These are phyloP conservation scores for Anthracocystis panici-leucophaei DNA, from an alignment of 1,284 basidiomycete genomes.

Conservation along the genomic window DNA sequence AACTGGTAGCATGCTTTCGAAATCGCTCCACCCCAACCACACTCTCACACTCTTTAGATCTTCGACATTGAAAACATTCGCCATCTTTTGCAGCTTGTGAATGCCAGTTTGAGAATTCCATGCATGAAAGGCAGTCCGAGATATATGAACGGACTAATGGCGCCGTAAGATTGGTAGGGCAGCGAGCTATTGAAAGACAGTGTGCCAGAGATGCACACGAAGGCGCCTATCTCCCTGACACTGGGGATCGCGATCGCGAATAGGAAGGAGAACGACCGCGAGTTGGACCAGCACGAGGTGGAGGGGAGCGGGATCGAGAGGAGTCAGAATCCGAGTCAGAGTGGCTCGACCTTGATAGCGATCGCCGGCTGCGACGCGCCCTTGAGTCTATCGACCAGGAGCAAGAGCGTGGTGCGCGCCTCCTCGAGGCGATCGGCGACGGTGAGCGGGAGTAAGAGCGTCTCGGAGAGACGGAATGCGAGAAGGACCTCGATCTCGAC, in stretches of 20 bases:
- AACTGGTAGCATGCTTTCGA: conserved; percentile 31
- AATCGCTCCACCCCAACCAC: neutral
- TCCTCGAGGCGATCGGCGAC: conserved; percentile 6
- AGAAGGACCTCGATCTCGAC: conserved; percentile 28
- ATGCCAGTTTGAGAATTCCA: neutral
- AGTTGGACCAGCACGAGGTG: neutral
- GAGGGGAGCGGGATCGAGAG: conserved; percentile 25
- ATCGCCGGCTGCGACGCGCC: conserved; percentile 8
- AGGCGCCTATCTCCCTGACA: neutral
- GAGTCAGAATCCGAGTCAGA: conserved; percentile 17
- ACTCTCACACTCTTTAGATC: conserved; percentile 5
- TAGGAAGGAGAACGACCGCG: conserved; percentile 19
- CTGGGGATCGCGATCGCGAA: conserved; percentile 28
- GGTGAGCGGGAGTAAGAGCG: conserved; percentile 23
- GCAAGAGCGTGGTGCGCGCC: conserved; percentile 14
- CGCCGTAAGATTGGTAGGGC: too few species aligned
- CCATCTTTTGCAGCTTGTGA: neutral
- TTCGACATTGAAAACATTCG: neutral
- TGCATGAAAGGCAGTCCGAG: too few species aligned
- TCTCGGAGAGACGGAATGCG: conserved; percentile 20
- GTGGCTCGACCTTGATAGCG: conserved; percentile 17
- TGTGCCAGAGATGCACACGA: too few species aligned
- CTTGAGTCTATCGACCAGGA: conserved; percentile 14
- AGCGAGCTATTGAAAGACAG: neutral
- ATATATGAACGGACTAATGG: too few species aligned